A percentile compares a stretch with the other conserved stretches of the same genome.
phyloP scores from a whole-genome alignment of 163 green algal species.

The Scenedesmus sp. region DNA sequence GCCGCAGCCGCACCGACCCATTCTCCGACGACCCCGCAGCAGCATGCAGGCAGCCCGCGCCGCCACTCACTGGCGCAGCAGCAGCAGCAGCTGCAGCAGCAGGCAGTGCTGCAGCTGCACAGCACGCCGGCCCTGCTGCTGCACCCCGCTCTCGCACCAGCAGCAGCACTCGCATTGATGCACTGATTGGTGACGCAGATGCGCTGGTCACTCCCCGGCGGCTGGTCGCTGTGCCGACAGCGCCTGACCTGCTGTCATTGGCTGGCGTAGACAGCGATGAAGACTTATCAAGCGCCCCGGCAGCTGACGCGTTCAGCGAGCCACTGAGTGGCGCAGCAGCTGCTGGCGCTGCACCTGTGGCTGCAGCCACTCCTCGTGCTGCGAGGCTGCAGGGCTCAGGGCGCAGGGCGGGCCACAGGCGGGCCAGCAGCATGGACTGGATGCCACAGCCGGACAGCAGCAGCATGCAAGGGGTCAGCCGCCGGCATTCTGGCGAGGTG shows the following conservation, averaged over 20 bases:
- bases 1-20: slow-evolving; percentile 24
- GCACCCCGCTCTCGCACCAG: not conserved
- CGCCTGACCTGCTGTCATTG: slow-evolving; percentile 8
- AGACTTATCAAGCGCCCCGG: not conserved
- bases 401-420: not conserved
- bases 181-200: not conserved
- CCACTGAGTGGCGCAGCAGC: not conserved
- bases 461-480: not conserved
- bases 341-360: not conserved
- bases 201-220: not conserved
- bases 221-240: slow-evolving; percentile 30
- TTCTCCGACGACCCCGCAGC: slow-evolving; percentile 28
- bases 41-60: slow-evolving; percentile 33
- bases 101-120: not conserved
- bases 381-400: not conserved
- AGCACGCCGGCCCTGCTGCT: not conserved
- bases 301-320: not conserved
- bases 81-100: slow-evolving; percentile 17
- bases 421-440: slow-evolving; percentile 3
- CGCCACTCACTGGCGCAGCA: slow-evolving; percentile 6
- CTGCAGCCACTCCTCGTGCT: not conserved
- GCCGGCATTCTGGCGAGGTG: not conserved
- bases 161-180: not conserved
- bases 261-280: not conserved
- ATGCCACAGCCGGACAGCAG: not conserved